Evolutionary conservation across 2,329 filamentous ascomycete genomes (phyloP).

Genomic region (Pestalotiopsis sp.): DNA sequence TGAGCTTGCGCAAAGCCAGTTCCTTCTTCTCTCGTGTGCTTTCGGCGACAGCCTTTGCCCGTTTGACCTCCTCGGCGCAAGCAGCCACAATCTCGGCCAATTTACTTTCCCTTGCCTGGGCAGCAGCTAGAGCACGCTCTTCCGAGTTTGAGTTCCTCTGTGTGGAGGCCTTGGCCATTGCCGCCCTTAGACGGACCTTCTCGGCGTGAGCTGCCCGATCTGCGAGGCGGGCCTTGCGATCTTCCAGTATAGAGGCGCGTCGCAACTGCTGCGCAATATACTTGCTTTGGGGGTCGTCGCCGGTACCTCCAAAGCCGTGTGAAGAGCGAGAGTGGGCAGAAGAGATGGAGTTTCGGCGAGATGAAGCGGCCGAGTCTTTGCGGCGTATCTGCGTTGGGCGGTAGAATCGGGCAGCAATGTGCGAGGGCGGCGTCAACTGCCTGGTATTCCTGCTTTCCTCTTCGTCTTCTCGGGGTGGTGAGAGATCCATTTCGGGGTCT

Average conservation of each 20-base stretch:
- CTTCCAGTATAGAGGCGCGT: conserved; percentile 78
- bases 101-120: conserved; percentile 78
- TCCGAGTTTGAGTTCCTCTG: conserved; percentile 69
- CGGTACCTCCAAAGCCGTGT: conserved; percentile 52
- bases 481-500: conserved; percentile 33
- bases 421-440: conserved; percentile 69
- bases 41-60: conserved; percentile 82
- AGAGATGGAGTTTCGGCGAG: conserved; percentile 78
- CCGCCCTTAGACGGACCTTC: conserved; percentile 77
- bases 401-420: conserved; percentile 79
- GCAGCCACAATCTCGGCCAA: conserved; percentile 79
- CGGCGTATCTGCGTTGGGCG: conserved; percentile 66
- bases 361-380: conserved; percentile 77
- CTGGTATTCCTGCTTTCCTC: conserved; percentile 35
- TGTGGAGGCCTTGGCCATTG: conserved; percentile 71
- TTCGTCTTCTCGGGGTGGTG: conserved; percentile 34
- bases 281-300: conserved; percentile 69
- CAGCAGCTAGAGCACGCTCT: conserved; percentile 75
- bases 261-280: conserved; percentile 79
- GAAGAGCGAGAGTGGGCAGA: conserved; percentile 74
- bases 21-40: conserved; percentile 80
- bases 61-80: conserved; percentile 81
- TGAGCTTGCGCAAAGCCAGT: conserved; percentile 70
- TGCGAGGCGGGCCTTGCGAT: conserved; percentile 76
- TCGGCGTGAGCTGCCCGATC: conserved; percentile 82